Evolutionary conservation across 495 filamentous ascomycete genomes (phyloP), one percentile per base, ranked within the genome.

Genomic region (Cercophora samala): DNA sequence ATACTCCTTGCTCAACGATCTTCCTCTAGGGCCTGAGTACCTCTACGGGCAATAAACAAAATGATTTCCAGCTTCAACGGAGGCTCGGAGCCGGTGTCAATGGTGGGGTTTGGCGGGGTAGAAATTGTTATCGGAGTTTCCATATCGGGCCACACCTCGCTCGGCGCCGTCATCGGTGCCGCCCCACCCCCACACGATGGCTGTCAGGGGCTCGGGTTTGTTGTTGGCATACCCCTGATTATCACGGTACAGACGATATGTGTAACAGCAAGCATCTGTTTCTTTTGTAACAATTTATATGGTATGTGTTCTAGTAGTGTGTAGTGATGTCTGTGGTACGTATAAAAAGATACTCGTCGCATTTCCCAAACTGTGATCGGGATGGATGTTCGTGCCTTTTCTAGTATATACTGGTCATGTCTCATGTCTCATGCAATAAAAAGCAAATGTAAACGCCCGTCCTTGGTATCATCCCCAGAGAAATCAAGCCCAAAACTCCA

Each of bases 401-500:
- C 37, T 46, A 1, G 15, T 46, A 46, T 46, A 13, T 46, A 46
- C 37, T 46, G 5, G 37, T 46, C 37, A 46, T 46, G 37, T 46
- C 37, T 46, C 37, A 46, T 46, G 37, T 46, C 37, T 46, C 37
- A 1, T 46, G 37, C 37, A 46, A 46, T 46, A 46, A 13, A 46
- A 13, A 46, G 37, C 37, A 5, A 46, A 46, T 17, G 9, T 1
- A 56, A 56, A 56, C 53, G 53, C 53, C 37, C n/a, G 17, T 56
- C 53, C 53, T 56, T 56, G 53, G 53, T 56, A 56, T 56, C 53
- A 56, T 56, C 53, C 53, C 53, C 53, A 56, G 22, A 56, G 18
- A 56, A 56, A 19, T 19, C n/a, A 56, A 56, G 22, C 22, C n/a
- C 37, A 46, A 56, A 56, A 56, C n/a, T 56, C n/a, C 53, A 56